Evolutionary conservation across 176 grass and related monocot species (phyloP).

Genomic region (Phoenix roebelenii): DNA sequence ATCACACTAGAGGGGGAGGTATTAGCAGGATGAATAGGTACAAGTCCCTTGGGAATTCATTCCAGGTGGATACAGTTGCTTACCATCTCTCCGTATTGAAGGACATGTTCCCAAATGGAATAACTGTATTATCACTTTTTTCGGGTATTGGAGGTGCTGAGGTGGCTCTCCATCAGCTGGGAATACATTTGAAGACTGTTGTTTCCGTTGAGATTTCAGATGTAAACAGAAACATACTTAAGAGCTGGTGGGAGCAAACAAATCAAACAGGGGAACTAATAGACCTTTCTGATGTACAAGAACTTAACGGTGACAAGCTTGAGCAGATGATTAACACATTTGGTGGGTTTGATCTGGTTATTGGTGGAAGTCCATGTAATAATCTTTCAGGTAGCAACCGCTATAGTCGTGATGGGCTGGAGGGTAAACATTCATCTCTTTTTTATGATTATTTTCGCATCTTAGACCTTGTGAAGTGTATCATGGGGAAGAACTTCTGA

Average conservation of each 20-base stretch:
- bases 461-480: slow-evolving; percentile 32
- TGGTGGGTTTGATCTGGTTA: slow-evolving; percentile 64
- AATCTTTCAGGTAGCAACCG: slow-evolving; percentile 82
- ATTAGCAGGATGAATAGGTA: slow-evolving; percentile 58
- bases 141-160: slow-evolving; percentile 89
- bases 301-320: slow-evolving; percentile 23
- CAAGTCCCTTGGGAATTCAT: slow-evolving; percentile 64
- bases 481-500: slow-evolving; percentile 25
- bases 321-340: slow-evolving; percentile 22
- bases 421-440: slow-evolving; percentile 54
- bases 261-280: slow-evolving; percentile 44
- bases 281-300: slow-evolving; percentile 51
- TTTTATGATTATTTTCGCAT: slow-evolving; percentile 75
- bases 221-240: slow-evolving; percentile 48
- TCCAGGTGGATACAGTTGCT: slow-evolving; percentile 80
- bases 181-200: slow-evolving; percentile 48
- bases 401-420: slow-evolving; percentile 53
- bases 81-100: slow-evolving; percentile 61
- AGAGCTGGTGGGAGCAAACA: slow-evolving; percentile 82
- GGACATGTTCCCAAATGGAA: slow-evolving; percentile 56
- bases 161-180: slow-evolving; percentile 74
- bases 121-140: slow-evolving; percentile 69
- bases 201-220: slow-evolving; percentile 70
- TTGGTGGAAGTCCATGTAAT: slow-evolving; percentile 88
- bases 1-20: slow-evolving; percentile 63